Conservation (phyloP, 495 filamentous ascomycete genomes). For the Aspergillus cavernicola region DNA sequence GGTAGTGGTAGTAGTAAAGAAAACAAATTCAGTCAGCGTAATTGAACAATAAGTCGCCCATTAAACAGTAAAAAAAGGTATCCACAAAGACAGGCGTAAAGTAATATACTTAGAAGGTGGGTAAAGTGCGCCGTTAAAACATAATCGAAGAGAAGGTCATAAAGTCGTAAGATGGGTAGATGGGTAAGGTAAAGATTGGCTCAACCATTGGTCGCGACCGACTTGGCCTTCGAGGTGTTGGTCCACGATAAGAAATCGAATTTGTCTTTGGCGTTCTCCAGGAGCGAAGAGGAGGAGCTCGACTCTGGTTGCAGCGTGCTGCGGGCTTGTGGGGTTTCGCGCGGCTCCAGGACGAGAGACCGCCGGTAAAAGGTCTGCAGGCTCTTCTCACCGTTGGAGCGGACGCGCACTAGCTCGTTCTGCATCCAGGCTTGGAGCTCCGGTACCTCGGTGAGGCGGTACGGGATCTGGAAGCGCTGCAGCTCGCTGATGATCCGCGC, state of each 20-base stretch:
- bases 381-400: constrained; percentile 71
- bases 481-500: constrained; percentile 93
- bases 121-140: constrained; percentile 12
- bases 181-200: neutral
- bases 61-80: constrained; percentile 19
- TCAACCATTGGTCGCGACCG: constrained; percentile 43
- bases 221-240: constrained; percentile 47
- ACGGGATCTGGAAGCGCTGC: constrained; percentile 95
- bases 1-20: no score
- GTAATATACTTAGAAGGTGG: neutral
- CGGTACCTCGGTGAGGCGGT: constrained; percentile 75
- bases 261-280: constrained; percentile 53
- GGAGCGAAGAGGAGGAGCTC: constrained; percentile 37
- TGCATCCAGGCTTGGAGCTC: constrained; percentile 96
- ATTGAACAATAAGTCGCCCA: constrained; percentile 6
- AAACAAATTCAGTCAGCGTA: no score
- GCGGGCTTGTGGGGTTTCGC: constrained; percentile 46
- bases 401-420: constrained; percentile 75
- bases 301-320: constrained; percentile 31
- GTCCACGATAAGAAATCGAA: constrained; percentile 58
- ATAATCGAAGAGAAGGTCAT: constrained; percentile 11
- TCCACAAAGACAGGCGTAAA: constrained; percentile 13
- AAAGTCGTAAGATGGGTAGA: constrained; percentile 17
- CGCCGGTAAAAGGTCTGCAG: constrained; percentile 80
- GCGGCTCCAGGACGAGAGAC: constrained; percentile 81